Percentiles rank a stretch among this genome's conserved stretches.
Evolutionary conservation across 805 yeast genomes (phyloP).

Genomic region (Ogataea trehalophila): DNA sequence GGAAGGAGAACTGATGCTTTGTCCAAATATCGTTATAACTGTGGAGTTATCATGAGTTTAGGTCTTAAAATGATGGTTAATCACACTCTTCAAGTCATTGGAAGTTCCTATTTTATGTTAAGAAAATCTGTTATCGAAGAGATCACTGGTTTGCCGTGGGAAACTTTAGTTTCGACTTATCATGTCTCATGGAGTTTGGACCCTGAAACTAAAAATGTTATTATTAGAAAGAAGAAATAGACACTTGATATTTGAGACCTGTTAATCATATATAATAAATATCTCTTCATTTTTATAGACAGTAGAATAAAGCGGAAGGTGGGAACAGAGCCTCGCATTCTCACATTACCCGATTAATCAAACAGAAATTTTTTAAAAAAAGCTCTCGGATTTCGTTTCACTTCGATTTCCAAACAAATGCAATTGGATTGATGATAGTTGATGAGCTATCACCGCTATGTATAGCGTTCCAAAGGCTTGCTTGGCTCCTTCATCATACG

Average conservation of each 20-base stretch:
- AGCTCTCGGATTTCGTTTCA: too few relatives aligned
- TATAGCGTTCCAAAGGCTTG: too few relatives aligned
- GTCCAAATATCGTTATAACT: slow-evolving; percentile 2
- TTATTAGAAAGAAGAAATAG: slow-evolving; percentile 12
- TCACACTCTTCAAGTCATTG: slow-evolving; percentile 27
- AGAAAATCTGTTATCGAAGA: slow-evolving; percentile 24
- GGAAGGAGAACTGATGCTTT: slow-evolving; percentile 8
- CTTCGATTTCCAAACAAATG: too few relatives aligned
- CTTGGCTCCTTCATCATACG: too few relatives aligned
- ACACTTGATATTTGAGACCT: neutral
- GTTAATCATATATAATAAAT: too few relatives aligned
- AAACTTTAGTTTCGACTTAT: slow-evolving; percentile 21
- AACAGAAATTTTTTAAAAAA: too few relatives aligned
- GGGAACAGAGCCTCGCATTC: too few relatives aligned
- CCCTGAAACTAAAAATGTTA: slow-evolving; percentile 26
- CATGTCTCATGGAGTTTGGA: slow-evolving; percentile 31
- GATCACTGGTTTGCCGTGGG: slow-evolving; percentile 28
- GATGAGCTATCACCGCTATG: too few relatives aligned
- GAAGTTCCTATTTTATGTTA: slow-evolving; percentile 36
- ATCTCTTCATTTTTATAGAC: too few relatives aligned
- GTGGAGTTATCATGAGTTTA: slow-evolving; percentile 35
- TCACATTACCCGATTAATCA: too few relatives aligned
- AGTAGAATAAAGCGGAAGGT: too few relatives aligned
- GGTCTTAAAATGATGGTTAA: slow-evolving; percentile 34
- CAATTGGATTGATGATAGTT: too few relatives aligned